phyloP scores from a whole-genome alignment of 2,329 filamentous ascomycete genomes.

The Fusarium lyarnte region DNA sequence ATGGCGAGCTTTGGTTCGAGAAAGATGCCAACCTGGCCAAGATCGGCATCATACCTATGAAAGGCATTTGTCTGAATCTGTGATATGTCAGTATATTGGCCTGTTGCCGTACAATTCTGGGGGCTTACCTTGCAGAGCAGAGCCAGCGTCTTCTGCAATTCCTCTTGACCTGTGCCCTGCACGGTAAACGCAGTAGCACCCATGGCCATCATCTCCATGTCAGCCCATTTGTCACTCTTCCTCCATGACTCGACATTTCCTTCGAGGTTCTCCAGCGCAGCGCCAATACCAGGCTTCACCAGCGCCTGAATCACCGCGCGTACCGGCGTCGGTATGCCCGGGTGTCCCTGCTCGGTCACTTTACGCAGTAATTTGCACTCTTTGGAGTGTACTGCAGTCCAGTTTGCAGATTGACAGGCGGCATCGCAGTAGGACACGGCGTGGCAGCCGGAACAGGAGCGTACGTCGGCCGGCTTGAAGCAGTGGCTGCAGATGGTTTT shows the following conservation, averaged over 20 bases:
- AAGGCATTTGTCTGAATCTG: slow-evolving; percentile 72
- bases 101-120: not conserved
- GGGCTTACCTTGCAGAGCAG: slow-evolving; percentile 64
- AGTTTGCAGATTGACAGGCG: slow-evolving; percentile 64
- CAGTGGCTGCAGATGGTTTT: slow-evolving; percentile 60
- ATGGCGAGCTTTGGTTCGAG: slow-evolving; percentile 66
- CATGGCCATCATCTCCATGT: slow-evolving; percentile 61
- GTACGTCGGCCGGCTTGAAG: slow-evolving; percentile 46
- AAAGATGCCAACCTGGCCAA: slow-evolving; percentile 64
- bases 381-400: slow-evolving; percentile 60
- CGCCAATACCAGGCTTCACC: slow-evolving; percentile 49
- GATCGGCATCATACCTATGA: slow-evolving; percentile 63
- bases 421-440: slow-evolving; percentile 64
- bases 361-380: slow-evolving; percentile 62
- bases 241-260: slow-evolving; percentile 57
- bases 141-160: slow-evolving; percentile 54
- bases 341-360: slow-evolving; percentile 38
- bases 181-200: slow-evolving; percentile 55
- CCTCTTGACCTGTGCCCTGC: slow-evolving; percentile 48
- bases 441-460: slow-evolving; percentile 63
- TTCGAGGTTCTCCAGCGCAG: slow-evolving; percentile 54
- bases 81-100: not conserved
- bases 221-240: slow-evolving; percentile 52
- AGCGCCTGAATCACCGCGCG: slow-evolving; percentile 64
- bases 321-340: slow-evolving; percentile 62